Evolutionary conservation across 2,329 filamentous ascomycete species (phyloP), one percentile per base, ranked within the genome.

Genomic region (Botrytis medusae): DNA sequence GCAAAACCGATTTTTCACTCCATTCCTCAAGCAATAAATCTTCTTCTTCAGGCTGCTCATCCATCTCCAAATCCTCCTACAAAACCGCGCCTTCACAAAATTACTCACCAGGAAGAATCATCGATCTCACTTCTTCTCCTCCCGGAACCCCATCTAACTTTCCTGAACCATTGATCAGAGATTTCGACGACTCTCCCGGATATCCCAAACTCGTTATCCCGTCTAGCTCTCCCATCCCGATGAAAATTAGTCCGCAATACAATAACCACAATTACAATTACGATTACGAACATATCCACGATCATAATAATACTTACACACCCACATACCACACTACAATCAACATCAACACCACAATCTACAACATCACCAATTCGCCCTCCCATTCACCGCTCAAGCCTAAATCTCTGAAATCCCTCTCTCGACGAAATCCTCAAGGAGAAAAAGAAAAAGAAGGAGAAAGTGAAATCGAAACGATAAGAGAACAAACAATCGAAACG

Each of bases 51-150:
- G 32, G n/a, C 16, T 42, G 37, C 62, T 68, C 61, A 29, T 69
- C 65, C 10, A 16, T 57, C 48, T 69, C 65, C n/a, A 57, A 34
- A 18, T 70, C 71, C 16, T 69, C 48, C 25, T 72, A 72, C 29
- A 72, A 69, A 20, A 72, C 71, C 10, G 71, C 71, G 2, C 63
- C 51, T 61, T 72, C 51, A 1, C 63, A 68, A n/a, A 72, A 32
- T 6, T 29, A 44, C 7, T 69, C 65, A 20, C 48, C 65, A 18
- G 65, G 65, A 9, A 29, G 48, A 25, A 20, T 72, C 20, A 72
- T 72, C 34, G 63, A 72, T 48, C 63, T 72, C 8, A 69, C 62
- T 7, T 72, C 70, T 34, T 65, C 71, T 1, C 40, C 71, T n/a
- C 63, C 63, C 22, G 18, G 18, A 44, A 57, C 25, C 14, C 44